A percentile compares a stretch with the other conserved stretches of the same genome.
phyloP scores from a whole-genome alignment of 768 basidiomycete genomes.

The Roridomyces roridus region DNA sequence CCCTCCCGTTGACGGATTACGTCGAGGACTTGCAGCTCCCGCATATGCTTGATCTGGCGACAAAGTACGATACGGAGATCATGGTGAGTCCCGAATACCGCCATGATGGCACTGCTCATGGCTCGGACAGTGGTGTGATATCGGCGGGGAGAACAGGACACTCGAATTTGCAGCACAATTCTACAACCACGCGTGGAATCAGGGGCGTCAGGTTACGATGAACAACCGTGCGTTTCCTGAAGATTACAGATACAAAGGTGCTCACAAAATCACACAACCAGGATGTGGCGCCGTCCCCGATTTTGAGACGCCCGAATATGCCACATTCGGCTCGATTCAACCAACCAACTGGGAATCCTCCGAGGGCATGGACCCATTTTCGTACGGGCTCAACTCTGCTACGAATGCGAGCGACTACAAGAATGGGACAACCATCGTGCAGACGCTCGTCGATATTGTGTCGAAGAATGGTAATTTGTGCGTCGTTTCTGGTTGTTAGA shows the following conservation, averaged over 20 bases:
- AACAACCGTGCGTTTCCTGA: too few relatives aligned
- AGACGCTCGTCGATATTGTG: conserved; percentile 60
- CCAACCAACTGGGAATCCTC: conserved; percentile 60
- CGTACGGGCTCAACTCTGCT: conserved; percentile 53
- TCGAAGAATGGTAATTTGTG: conserved; percentile 71
- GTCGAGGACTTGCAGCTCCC: conserved; percentile 56
- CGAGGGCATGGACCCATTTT: conserved; percentile 63
- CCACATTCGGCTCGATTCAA: conserved; percentile 51
- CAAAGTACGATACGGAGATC: conserved; percentile 56
- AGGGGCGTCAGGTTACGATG: conserved; percentile 54
- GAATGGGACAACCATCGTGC: conserved; percentile 54
- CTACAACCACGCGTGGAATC: conserved; percentile 45
- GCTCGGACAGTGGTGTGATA: conserved; percentile 62
- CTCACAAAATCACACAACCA: too few relatives aligned
- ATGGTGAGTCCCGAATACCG: conserved; percentile 47
- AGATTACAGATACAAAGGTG: too few relatives aligned
- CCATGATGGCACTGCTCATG: not conserved
- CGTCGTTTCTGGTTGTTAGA: conserved; percentile 26
- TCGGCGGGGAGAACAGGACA: conserved; percentile 56
- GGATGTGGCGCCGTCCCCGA: conserved; percentile 58
- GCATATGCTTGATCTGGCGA: conserved; percentile 56
- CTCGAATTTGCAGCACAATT: conserved; percentile 50
- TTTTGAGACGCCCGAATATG: conserved; percentile 64
- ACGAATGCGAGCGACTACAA: conserved; percentile 53
- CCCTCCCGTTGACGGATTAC: conserved; percentile 54